Base-by-base conservation (phyloP, 305 asterid genomes). In the Coffea humblotiana region DNA sequence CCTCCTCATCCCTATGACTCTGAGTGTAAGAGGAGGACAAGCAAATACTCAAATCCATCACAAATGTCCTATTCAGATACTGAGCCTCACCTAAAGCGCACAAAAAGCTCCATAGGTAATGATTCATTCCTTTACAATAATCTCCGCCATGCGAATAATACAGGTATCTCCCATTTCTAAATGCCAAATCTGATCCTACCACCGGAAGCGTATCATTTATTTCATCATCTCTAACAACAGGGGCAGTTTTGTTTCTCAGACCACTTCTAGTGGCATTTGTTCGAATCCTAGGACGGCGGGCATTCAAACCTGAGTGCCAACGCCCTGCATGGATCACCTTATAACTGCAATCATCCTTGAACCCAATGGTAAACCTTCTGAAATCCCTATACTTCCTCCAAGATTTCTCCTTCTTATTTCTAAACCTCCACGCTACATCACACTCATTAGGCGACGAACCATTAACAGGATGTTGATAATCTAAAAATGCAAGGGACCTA, bases 221-320 rank as follows among this genome's bases (percentile, higher is more conserved):
- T 84, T 95, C 98, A 72, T 84, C 91, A 73, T 95, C 99, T 67
- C 81, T 83, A 77, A 91, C 85, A 0, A 82, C 10, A 3, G 96
- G 92, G 61, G 82, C 60, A 63, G 79, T 43, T 77, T 79, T 91
- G 11, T 76, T 78, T 60, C 52, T 84, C 49, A 61, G 81, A 40
- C 85, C 88, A 81, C 43, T 86, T 71, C 83, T 71, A 66, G 82
- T 83, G 58, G 84, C 64, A 78, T 79, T 86, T 52, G 43, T 80
- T 76, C 81, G 88, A 75, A 64, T 74, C 80, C 94, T 86, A 0
- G 88, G 92, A 7, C 90, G 95, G 49, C 97, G 97, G 23, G 98
- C 97, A 86, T 94, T 96, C 12, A 90, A 14, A n/a, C 99, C 99
- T 0, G 98, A 94, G 84, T 87, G 97, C 98, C 98, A 96, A 8